Evolutionary conservation across 495 filamentous ascomycete genomes (phyloP).

Genomic region (Xylaria nigripes): DNA sequence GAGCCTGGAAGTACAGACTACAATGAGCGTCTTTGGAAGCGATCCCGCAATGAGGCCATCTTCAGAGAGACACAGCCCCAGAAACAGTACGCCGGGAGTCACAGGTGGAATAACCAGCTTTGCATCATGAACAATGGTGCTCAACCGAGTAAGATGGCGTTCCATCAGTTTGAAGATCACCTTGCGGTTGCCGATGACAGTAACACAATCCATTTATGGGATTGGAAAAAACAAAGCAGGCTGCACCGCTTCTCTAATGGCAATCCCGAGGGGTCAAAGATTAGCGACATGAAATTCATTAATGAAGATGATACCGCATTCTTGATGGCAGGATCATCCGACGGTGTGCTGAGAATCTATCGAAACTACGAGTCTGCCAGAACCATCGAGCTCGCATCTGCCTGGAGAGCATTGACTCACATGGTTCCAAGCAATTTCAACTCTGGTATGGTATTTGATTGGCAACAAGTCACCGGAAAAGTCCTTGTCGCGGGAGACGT

Average conservation of each 20-base stretch:
- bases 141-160: constrained; percentile 85
- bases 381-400: constrained; percentile 75
- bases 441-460: constrained; percentile 92
- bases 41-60: constrained; percentile 86
- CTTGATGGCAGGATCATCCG: constrained; percentile 87
- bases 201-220: constrained; percentile 86
- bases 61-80: constrained; percentile 86
- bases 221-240: constrained; percentile 68
- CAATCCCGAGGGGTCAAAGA: constrained; percentile 82
- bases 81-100: constrained; percentile 74
- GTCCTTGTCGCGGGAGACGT: constrained; percentile 93
- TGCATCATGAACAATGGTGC: constrained; percentile 77
- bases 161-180: constrained; percentile 97
- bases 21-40: constrained; percentile 87
- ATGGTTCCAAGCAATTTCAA: constrained; percentile 87
- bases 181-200: constrained; percentile 89
- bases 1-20: constrained; percentile 97
- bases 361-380: constrained; percentile 71
- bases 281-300: constrained; percentile 91
- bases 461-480: constrained; percentile 95
- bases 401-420: constrained; percentile 87
- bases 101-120: constrained; percentile 70
- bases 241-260: constrained; percentile 86
- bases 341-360: constrained; percentile 91
- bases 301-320: constrained; percentile 97